Evolutionary conservation across 495 filamentous ascomycete genomes (phyloP), one percentile per base, ranked within the genome.

Genomic region (Podospora pseudocomata): DNA sequence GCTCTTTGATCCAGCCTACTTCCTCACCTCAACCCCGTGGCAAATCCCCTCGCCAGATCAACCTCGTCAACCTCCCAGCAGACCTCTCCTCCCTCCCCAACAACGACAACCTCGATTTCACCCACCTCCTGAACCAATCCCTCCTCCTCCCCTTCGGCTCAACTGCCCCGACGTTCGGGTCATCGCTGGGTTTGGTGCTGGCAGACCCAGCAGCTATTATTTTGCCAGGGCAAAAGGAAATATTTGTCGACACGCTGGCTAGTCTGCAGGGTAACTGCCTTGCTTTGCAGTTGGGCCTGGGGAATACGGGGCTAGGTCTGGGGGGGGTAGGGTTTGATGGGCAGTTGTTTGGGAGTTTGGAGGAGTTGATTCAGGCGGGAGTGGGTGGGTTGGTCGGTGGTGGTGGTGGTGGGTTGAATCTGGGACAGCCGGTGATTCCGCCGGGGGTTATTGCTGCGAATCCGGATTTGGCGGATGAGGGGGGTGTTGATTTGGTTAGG

Each of bases 151-250:
- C 76, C 2, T 71, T 72, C 70, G 71, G 73, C 18, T 71, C 74
- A 0, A 30, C 68, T 15, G 75, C 76, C 44, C 72, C 72, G 20
- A 59, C 63, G 32, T 49, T 49, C 13, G 39, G 39, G 9, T 49
- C 39, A 3, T 49, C 39, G 3, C 49, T 53, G 30, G 75, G 74
- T n/a, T 69, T 76, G 4, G 68, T 78, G 62, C 70, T 80, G 66
- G 67, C 67, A 15, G 78, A 78, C 67, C 78, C 78, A 9, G 78
- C 78, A 30, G 71, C 72, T 57, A 80, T 80, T 69, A 77, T 80
- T 67, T 68, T 75, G 9, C 66, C 75, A 3, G 65, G 65, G 54
- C 70, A 75, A 65, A 53, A 64, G 2, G 60, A 63, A 20, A 68
- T 77, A 26, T 77, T 79, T 64, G 74, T 80, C 20, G 73, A 75